Percentiles rank a stretch among this genome's conserved stretches.
Conservation (phyloP, 768 basidiomycete species). For the Calocybe indica region DNA sequence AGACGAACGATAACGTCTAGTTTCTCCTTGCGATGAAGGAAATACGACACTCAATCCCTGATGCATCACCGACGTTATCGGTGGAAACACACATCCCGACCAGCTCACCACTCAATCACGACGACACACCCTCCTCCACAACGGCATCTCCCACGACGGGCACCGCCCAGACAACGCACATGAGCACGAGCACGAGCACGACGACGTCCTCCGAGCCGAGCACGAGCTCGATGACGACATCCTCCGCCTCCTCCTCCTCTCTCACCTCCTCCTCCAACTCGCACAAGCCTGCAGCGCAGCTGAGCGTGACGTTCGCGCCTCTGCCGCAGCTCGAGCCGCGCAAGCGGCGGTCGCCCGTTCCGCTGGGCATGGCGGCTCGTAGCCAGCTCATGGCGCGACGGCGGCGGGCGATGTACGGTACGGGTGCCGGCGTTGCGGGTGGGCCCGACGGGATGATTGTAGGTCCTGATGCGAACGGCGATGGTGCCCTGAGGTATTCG, state of each 20-base stretch:
- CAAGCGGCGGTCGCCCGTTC: slow-evolving; percentile 40
- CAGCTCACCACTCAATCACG: no score
- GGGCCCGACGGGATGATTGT: not conserved
- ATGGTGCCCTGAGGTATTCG: not conserved
- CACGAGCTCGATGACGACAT: not conserved
- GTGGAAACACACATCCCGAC: not conserved
- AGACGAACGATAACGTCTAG: no score
- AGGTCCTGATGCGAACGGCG: slow-evolving; percentile 15
- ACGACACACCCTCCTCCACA: no score
- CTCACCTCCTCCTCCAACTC: slow-evolving; percentile 24
- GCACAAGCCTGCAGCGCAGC: slow-evolving; percentile 6
- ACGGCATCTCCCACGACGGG: no score
- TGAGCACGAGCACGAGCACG: no score
- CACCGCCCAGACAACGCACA: no score
- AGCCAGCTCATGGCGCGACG: slow-evolving; percentile 33
- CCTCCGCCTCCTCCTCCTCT: slow-evolving; percentile 9
- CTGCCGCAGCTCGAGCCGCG: slow-evolving; percentile 47
- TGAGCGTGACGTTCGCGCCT: slow-evolving; percentile 53
- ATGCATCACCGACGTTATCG: not conserved
- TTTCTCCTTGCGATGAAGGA: no score
- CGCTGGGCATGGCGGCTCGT: slow-evolving; percentile 51
- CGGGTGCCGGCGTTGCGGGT: not conserved
- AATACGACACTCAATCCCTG: not conserved
- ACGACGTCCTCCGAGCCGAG: no score
- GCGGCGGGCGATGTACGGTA: slow-evolving; percentile 14